Evolutionary conservation across 208 protist genomes (phyloP), one percentile per base, ranked within the genome.

Genomic region (Leishmania guyanensis): DNA sequence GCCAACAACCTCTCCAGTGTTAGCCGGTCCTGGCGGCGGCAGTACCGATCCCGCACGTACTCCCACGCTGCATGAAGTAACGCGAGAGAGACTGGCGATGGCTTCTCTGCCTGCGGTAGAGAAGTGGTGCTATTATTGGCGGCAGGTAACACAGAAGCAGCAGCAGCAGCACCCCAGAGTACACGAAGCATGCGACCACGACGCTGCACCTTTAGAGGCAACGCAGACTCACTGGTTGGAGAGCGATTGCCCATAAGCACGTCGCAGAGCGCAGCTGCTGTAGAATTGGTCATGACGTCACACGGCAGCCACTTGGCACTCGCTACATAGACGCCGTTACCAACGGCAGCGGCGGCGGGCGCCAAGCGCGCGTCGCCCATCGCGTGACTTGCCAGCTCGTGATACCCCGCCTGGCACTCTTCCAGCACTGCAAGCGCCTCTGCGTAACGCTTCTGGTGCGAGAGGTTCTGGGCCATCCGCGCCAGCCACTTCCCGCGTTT

Each of bases 401-500:
- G 58, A 83, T 90, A 94, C 14, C 66, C 29, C 14, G 80, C 33
- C 73, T 94, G 93, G 29, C 84, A 80, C 46, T 76, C 76, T 54
- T 91, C 85, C n/a, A 95, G 86, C 8, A 94, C 17, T 65, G 82
- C 46, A 53, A 94, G 84, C 33, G 92, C 92, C 54, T 80, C 75
- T 26, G 88, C 72, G 75, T 90, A 83, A 22, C 90, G 75, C 36
- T 87, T 85, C n/a, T 91, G 71, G 77, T 92, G 89, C 1, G 78
- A 51, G n/a, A 89, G 39, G 77, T 95, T 94, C 64, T 90, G 84
- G 4, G 88, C 92, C n/a, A 97, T 68, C 6, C 88, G 91, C 10
- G 89, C 82, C 62, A 80, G 75, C 92, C 93, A 96, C 81, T 89
- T 80, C 22, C 94, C 92, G 20, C 90, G 89, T 66, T 93, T 91